Evolutionary conservation across 768 basidiomycete species (phyloP), one percentile per base, ranked within the genome.

Genomic region (Lactarius akahatsu): DNA sequence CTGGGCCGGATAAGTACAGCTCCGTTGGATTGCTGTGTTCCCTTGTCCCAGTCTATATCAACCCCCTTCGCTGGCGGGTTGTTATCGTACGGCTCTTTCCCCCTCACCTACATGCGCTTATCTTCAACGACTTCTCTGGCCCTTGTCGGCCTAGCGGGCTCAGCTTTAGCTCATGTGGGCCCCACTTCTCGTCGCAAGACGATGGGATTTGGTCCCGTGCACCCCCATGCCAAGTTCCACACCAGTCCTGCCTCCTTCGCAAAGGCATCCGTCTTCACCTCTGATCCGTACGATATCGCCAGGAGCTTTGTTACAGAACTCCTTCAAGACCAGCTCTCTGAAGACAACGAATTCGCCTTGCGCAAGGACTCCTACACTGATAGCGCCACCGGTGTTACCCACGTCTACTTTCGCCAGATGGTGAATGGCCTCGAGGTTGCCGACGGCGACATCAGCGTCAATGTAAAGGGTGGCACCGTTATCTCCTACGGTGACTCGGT

Each of bases 371-470:
- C 91, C 16, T 96, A 96, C 77, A 93, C 91, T 57, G 96, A 98
- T 78, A 77, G 79, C 65, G 85, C 84, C 67, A 94, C 92, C 2
- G 91, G 90, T n/a, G 82, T 97, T 59, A 89, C 92, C 34, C 94
- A 98, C 77, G 82, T 94, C 71, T 96, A 96, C 74, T 87, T 90
- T 68, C 85, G 89, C 71, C 96, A 99, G 78, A 69, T 91, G 65
- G 78, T 95, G 72, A 87, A 91, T 64, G 94, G 93, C 16, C 79
- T 96, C 55, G 92, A 96, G 73, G 93, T 99, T 18, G 83, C 84
- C 13, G 93, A 97, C 72, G 92, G 91, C 34, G 90, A 97, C 77
- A 85, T 97, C 80, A 98, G 98, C 76, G 78, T 99, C 74, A 97
- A 98, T 80, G 81, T 98, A 76, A 88, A 62, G 57, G 61, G 26